Base-by-base conservation (phyloP, 331 rosid species). In the Rosa hybrid region DNA sequence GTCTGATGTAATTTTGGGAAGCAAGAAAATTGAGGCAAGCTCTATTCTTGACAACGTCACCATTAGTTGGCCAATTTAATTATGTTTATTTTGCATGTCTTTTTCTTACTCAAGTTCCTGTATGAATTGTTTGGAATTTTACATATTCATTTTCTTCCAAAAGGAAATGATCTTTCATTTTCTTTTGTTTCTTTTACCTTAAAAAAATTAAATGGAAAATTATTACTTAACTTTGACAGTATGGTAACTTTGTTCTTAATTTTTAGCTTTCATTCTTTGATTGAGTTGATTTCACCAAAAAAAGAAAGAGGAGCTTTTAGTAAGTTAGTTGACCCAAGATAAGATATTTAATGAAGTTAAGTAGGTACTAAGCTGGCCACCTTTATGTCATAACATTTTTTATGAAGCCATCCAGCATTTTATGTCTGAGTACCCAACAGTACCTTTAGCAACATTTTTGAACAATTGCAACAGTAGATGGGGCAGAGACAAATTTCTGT, bases 1-100 rank as follows among this genome's bases (percentile, higher is more conserved):
- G 82, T 90, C 97, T 77, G 88, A 86, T 77, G 96, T 86, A 74
- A 90, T 94, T 46, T 78, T 94, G 87, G 98, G 97, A 76, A 89
- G 91, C 85, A 78, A 83, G 84, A 87, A 88, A 74, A 86, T 93
- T 77, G 94, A 91, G 98, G 99, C 77, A 86, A 90, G 93, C 75
- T 30, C 30, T 9, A 57, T 64, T 51, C 39, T 41, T 80, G 78
- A 65, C 18, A 4, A 14, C 81, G 67, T 75, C 81, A 44, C 57
- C 18, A 1, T 16, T 75, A 9, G 16, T 57, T 7, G 21, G 39
- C 12, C 54, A 20, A 45, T 69, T 27, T 30, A 62, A 39, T 48
- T 11, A 2, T n/a, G 49, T 21, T 72, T 13, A 68, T 7, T 42
- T 25, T 62, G 2, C 39, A 23, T 5, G 14, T 12, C 68, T 25